A percentile compares a stretch with the other conserved stretches of the same genome.
phyloP scores from a whole-genome alignment of 2,329 filamentous ascomycete species.

The Spiromastix sp. region DNA sequence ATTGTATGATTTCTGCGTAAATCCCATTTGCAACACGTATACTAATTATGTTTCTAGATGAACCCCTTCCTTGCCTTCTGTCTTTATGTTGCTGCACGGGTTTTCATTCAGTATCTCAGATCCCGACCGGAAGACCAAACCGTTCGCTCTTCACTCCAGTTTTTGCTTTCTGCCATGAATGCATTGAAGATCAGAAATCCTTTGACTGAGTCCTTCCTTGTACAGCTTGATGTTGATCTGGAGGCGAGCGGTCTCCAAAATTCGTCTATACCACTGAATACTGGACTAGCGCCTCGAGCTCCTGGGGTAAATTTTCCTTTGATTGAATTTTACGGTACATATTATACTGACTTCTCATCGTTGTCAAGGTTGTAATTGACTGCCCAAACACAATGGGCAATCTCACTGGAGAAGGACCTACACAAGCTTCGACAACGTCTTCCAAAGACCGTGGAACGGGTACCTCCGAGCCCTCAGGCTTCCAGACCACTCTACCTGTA shows the following conservation, averaged over 20 bases:
- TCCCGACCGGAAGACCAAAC: constrained; percentile 74
- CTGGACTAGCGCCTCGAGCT: too few species aligned
- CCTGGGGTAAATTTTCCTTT: too few species aligned
- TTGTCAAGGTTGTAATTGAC: too few species aligned
- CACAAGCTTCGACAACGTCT: too few species aligned
- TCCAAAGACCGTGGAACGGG: too few species aligned
- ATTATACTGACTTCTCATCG: too few species aligned
- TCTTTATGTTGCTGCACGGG: constrained; percentile 86
- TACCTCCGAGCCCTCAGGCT: too few species aligned
- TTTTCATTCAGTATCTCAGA: constrained; percentile 95
- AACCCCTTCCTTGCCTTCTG: constrained; percentile 95
- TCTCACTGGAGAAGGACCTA: too few species aligned
- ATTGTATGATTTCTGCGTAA: constrained; percentile 46
- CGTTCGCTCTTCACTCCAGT: constrained; percentile 73
- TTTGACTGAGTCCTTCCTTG: constrained; percentile 85
- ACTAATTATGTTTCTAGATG: constrained; percentile 48
- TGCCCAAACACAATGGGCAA: too few species aligned
- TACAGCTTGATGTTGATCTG: constrained; percentile 85
- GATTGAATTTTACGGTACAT: too few species aligned
- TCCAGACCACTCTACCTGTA: too few species aligned
- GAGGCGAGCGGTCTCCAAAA: constrained; percentile 41
- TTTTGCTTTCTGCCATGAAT: constrained; percentile 82
- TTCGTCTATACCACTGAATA: too few species aligned
- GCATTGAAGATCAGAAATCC: constrained; percentile 81
- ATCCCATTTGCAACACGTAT: neutral